These are phyloP conservation scores for Phytophthora pini DNA, from an alignment of 352 stramenopile genomes.

Conservation along the genomic window DNA sequence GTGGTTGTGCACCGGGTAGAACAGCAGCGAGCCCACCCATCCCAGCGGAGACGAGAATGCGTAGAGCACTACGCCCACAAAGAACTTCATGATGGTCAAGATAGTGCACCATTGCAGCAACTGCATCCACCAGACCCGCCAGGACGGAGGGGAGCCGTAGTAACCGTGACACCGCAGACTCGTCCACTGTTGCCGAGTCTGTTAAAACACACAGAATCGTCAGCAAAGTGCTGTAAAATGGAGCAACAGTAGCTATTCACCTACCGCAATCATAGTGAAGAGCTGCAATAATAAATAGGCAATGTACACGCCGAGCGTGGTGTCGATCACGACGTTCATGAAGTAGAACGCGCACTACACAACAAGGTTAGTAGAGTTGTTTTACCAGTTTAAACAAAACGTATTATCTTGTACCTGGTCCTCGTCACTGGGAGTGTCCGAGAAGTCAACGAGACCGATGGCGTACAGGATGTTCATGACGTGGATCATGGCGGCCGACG, in stretches of 20 bases:
- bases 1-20: slow-evolving; percentile 73
- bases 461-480: slow-evolving; percentile 82
- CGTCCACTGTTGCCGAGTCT: slow-evolving; percentile 66
- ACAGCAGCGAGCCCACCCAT: slow-evolving; percentile 67
- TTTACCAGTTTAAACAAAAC: neutral
- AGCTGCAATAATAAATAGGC: slow-evolving; percentile 78
- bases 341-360: slow-evolving; percentile 86
- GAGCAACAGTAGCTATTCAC: slow-evolving; percentile 3
- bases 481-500: slow-evolving; percentile 79
- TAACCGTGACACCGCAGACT: slow-evolving; percentile 66
- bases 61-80: slow-evolving; percentile 69
- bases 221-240: neutral
- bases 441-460: slow-evolving; percentile 73
- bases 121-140: slow-evolving; percentile 68
- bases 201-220: slow-evolving; percentile 7
- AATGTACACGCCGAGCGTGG: slow-evolving; percentile 83
- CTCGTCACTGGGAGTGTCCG: slow-evolving; percentile 50
- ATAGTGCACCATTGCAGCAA: slow-evolving; percentile 73
- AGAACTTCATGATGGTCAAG: slow-evolving; percentile 71
- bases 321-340: slow-evolving; percentile 89
- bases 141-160: slow-evolving; percentile 74
- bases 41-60: slow-evolving; percentile 64
- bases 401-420: slow-evolving; percentile 55
- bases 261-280: slow-evolving; percentile 61
- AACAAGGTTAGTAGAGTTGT: slow-evolving; percentile 3